phyloP scores from a whole-genome alignment of 2,329 filamentous ascomycete genomes.

The Penicillium sp. region DNA sequence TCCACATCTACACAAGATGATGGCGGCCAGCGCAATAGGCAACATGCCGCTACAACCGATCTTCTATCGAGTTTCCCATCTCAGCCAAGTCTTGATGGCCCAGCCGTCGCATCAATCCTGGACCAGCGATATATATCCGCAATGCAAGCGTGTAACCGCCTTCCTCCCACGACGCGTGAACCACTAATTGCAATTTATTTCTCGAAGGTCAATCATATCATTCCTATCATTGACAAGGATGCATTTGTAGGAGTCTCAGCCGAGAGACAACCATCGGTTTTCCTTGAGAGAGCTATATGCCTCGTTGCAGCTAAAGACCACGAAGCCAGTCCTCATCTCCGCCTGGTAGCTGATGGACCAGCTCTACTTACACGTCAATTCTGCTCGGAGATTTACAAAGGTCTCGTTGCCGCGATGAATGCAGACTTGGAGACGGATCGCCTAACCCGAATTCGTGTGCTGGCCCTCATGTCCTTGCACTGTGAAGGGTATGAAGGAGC shows the following conservation, averaged over 20 bases:
- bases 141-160: constrained; percentile 25
- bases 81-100: constrained; percentile 3
- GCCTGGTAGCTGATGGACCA: constrained; percentile 28
- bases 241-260: constrained; percentile 22
- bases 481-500: constrained; percentile 39
- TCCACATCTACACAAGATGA: constrained; percentile 14
- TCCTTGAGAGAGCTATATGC: constrained; percentile 38
- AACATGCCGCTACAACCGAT: constrained; percentile 1
- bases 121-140: constrained; percentile 23
- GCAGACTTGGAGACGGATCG: constrained; percentile 35
- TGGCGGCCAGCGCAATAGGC: constrained; percentile 4
- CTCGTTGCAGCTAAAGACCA: constrained; percentile 38
- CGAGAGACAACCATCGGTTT: constrained; percentile 27
- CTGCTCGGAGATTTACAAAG: constrained; percentile 36
- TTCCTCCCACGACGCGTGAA: constrained; percentile 31
- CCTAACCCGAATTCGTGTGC: constrained; percentile 34
- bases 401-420: constrained; percentile 35
- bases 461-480: constrained; percentile 40
- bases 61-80: constrained; percentile 1
- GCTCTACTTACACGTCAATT: constrained; percentile 34
- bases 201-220: constrained; percentile 34
- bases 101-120: constrained; percentile 16
- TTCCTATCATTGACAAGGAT: constrained; percentile 34
- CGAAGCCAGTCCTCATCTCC: constrained; percentile 29
- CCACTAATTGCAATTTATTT: constrained; percentile 34